Conservation (phyloP, 2,329 filamentous ascomycete genomes). For the Coleophoma eucalyptorum region DNA sequence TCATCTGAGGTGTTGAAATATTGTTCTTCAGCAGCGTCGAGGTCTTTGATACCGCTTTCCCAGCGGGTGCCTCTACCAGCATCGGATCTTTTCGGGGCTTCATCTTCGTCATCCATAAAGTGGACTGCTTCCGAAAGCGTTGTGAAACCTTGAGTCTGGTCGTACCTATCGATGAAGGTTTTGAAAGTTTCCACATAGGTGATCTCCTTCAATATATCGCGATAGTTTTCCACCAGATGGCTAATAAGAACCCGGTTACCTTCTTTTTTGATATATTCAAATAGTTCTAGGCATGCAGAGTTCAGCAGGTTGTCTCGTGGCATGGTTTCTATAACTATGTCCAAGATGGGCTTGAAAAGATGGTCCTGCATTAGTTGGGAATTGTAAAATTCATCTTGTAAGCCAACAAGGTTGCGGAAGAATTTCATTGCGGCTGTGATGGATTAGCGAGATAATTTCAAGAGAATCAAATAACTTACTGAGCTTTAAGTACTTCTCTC, state of each 20-base stretch:
- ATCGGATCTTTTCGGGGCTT: conserved; percentile 37
- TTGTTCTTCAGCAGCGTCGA: conserved; percentile 83
- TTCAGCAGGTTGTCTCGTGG: conserved; percentile 90
- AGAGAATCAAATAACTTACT: conserved; percentile 50
- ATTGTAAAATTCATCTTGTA: conserved; percentile 90
- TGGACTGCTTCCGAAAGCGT: conserved; percentile 59
- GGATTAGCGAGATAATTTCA: conserved; percentile 8
- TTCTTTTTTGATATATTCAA: conserved; percentile 84
- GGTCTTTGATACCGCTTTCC: conserved; percentile 67
- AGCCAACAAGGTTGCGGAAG: conserved; percentile 78
- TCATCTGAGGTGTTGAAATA: conserved; percentile 93
- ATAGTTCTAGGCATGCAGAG: conserved; percentile 90
- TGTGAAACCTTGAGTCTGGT: conserved; percentile 69
- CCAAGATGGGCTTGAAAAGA: conserved; percentile 78
- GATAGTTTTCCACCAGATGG: conserved; percentile 80
- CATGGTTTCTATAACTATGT: conserved; percentile 81
- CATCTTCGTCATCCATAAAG: conserved; percentile 67
- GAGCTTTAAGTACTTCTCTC: conserved; percentile 89
- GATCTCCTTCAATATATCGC: conserved; percentile 70
- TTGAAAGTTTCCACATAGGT: conserved; percentile 85
- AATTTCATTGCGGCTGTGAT: conserved; percentile 79
- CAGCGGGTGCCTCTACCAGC: conserved; percentile 58
- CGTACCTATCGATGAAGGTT: conserved; percentile 70
- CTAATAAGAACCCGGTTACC: conserved; percentile 76
- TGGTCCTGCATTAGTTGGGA: conserved; percentile 78